A percentile compares a stretch with the other conserved stretches of the same genome.
Evolutionary conservation across 2,329 filamentous ascomycete species (phyloP).

Genomic region (Colletotrichum aenigma): DNA sequence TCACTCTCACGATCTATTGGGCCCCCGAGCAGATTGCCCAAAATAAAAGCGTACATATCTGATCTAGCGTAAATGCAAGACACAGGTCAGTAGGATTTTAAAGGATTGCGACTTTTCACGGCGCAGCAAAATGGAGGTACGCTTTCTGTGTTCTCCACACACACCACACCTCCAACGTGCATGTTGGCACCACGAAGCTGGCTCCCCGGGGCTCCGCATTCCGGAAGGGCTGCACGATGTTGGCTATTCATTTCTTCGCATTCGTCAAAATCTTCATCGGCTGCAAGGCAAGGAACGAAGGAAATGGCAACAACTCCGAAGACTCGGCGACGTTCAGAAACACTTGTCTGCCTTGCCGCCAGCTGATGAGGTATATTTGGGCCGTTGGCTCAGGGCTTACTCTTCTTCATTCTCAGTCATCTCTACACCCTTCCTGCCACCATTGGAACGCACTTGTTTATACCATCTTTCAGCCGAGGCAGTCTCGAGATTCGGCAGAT

Average conservation of each 20-base stretch:
- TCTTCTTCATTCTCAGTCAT: not conserved
- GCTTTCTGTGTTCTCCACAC: not conserved
- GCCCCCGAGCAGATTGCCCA: not conserved
- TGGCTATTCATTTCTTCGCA: not conserved
- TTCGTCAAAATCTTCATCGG: not conserved
- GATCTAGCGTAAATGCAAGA: not conserved
- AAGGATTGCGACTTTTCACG: not conserved
- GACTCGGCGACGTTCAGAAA: not conserved
- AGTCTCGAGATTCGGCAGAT: not conserved
- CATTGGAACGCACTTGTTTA: not conserved
- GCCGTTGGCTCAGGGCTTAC: not conserved
- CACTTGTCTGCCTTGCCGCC: not conserved
- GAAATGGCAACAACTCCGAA: not conserved
- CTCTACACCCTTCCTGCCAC: not conserved
- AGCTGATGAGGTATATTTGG: not conserved
- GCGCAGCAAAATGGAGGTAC: not conserved
- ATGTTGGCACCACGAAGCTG: not conserved
- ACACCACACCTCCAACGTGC: not conserved
- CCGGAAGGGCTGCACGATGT: not conserved
- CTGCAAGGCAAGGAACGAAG: not conserved
- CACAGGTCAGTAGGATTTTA: conserved; percentile 3
- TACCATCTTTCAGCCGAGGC: not conserved
- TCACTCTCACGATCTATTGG: not conserved
- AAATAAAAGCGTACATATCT: not conserved
- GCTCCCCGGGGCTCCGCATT: not conserved